Evolutionary conservation across 2,329 filamentous ascomycete genomes (phyloP), one percentile per base, ranked within the genome.

Genomic region (Cytospora chrysosperma): DNA sequence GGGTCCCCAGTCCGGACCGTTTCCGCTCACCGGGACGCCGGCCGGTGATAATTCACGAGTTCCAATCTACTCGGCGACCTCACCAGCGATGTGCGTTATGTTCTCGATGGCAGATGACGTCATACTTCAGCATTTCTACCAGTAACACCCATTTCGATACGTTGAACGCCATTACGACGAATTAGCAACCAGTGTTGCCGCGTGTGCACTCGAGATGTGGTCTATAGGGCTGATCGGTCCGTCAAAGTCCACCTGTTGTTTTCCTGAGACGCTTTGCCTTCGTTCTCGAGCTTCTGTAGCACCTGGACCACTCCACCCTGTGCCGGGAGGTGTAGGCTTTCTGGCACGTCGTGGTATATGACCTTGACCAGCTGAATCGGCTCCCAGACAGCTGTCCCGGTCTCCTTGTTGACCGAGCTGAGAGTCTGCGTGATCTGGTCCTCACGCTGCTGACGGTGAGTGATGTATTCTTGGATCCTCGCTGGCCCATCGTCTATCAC

Each of bases 321-420:
- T 0, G 95, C 95, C 10, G 93, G 88, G 13, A 82, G 72, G 75
- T 93, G 90, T 68, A 98, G 79, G 70, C 82, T 86, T 73, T 90
- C 86, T 0, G 91, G 88, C 26, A 96, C 88, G 70, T 92, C 88
- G 59, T 82, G 83, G 74, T 99, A 99, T 37, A 99, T 92, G 34
- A 90, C 79, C 75, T 90, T 91, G n/a, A 97, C 94, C 67, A 98
- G 80, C 64, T 94, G 91, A 83, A 92, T 88, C 10, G 87, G 82
- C 8, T 84, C 85, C 90, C 89, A 92, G 0, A 75, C 74, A 63
- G 77, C 74, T 10, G 7, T 37, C 17, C 70, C 69, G 34, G 68
- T 70, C 30, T 51, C 58, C 19, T 63, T 54, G 27, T 67, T 47
- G 70, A 72, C 72, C 52, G 77, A 78, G 50, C 77, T 77, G 68